phyloP scores from a whole-genome alignment of 2,329 filamentous ascomycete genomes.

The Diaporthe sp. region DNA sequence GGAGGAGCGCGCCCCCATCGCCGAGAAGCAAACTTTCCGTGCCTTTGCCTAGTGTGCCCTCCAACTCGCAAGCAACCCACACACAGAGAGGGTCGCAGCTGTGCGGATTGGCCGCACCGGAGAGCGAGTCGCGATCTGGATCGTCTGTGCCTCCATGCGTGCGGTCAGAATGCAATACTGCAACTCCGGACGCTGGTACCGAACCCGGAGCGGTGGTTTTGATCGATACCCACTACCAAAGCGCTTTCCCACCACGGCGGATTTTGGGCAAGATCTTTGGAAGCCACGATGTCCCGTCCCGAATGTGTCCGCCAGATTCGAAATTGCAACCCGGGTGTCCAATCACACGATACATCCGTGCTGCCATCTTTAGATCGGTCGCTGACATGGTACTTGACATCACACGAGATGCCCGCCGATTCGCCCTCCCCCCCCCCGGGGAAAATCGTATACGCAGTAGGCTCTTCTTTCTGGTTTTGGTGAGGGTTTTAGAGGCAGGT shows the following conservation, averaged over 20 bases:
- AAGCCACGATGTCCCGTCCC: slow-evolving; percentile 19
- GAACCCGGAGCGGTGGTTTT: slow-evolving; percentile 31
- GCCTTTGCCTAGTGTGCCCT: slow-evolving; percentile 14
- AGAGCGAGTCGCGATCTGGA: slow-evolving; percentile 20
- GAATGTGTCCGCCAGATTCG: not conserved
- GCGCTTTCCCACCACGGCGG: slow-evolving; percentile 4
- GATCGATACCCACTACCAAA: slow-evolving; percentile 23
- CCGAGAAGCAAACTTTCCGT: slow-evolving; percentile 24
- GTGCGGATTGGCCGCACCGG: not conserved
- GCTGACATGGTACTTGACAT: slow-evolving; percentile 4
- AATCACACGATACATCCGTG: not conserved
- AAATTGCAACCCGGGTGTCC: not conserved
- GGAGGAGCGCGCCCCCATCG: not conserved
- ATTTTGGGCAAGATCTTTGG: slow-evolving; percentile 29
- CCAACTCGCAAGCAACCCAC: not conserved
- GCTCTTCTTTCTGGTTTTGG: not conserved
- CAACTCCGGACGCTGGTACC: slow-evolving; percentile 17
- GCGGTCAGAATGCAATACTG: not conserved
- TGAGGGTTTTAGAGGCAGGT: not conserved
- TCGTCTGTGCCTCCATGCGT: not conserved
- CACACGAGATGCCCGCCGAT: not conserved
- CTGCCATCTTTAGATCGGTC: not conserved
- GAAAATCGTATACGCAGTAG: not conserved
- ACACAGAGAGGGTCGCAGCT: not conserved
- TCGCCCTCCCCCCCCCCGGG: not conserved